Conservation (phyloP, 2,329 filamentous ascomycete species). For the Aspergillus sp. region DNA sequence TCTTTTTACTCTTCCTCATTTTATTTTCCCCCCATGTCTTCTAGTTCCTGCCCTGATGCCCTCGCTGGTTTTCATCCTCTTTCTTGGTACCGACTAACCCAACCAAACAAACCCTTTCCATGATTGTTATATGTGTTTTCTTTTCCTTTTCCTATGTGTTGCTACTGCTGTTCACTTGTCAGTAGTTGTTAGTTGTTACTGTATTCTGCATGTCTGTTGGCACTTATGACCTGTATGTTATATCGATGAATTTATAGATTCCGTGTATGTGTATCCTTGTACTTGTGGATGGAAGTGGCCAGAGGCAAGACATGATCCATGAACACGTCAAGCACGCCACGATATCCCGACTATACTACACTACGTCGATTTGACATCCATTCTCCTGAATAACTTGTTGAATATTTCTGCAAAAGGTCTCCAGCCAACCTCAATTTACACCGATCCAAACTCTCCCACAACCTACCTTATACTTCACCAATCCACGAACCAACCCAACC, state of each 20-base stretch:
- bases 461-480: no score
- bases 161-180: conserved; percentile 1
- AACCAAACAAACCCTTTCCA: neutral
- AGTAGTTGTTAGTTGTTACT: neutral
- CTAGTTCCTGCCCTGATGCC: neutral
- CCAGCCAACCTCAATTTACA: neutral
- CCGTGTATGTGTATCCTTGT: no score
- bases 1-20: conserved; percentile 5
- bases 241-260: no score
- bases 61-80: conserved; percentile 1
- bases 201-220: neutral
- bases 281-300: neutral
- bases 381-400: neutral
- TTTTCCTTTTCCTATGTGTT: neutral
- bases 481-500: neutral
- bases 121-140: neutral
- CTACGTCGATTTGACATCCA: neutral
- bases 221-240: no score
- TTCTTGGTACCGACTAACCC: neutral
- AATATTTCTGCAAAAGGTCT: no score
- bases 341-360: no score
- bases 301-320: neutral
- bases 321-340: neutral
- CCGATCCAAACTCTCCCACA: neutral
- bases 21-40: conserved; percentile 5